A percentile compares a stretch with the other conserved stretches of the same genome.
Evolutionary conservation across 768 basidiomycete genomes (phyloP).

Genomic region (Lentinus brumalis): DNA sequence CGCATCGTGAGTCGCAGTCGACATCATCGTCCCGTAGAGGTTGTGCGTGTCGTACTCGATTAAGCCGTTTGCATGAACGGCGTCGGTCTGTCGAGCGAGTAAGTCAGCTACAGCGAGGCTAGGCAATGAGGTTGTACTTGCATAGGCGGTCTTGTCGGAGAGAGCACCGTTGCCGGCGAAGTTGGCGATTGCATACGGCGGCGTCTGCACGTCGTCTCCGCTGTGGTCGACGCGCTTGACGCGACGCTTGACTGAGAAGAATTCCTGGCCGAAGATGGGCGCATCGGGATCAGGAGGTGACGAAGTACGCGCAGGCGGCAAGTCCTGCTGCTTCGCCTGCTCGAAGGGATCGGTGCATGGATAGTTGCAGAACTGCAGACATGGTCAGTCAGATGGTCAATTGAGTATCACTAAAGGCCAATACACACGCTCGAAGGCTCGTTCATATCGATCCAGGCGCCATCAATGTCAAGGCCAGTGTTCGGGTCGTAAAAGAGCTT

Average conservation of each 20-base stretch:
- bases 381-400: neutral
- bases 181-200: slow-evolving; percentile 64
- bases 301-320: slow-evolving; percentile 56
- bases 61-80: slow-evolving; percentile 58
- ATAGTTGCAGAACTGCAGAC: slow-evolving; percentile 57
- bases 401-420: neutral
- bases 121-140: slow-evolving; percentile 31
- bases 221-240: slow-evolving; percentile 32
- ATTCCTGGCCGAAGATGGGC: slow-evolving; percentile 47
- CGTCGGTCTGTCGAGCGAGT: slow-evolving; percentile 27
- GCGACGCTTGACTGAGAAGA: slow-evolving; percentile 7
- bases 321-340: slow-evolving; percentile 51
- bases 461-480: slow-evolving; percentile 65
- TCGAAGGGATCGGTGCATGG: slow-evolving; percentile 64
- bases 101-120: neutral
- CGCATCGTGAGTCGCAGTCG: slow-evolving; percentile 57
- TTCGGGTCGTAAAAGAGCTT: slow-evolving; percentile 52
- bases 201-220: slow-evolving; percentile 44
- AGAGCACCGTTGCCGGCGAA: slow-evolving; percentile 47
- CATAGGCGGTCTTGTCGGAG: slow-evolving; percentile 56
- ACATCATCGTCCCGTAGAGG: slow-evolving; percentile 75
- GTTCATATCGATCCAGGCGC: slow-evolving; percentile 79
- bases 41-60: slow-evolving; percentile 67
- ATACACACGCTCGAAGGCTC: slow-evolving; percentile 63
- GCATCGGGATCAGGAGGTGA: slow-evolving; percentile 54